Evolutionary conservation across 1,284 basidiomycete species (phyloP), one percentile per base, ranked within the genome.

Genomic region (Sanghuangporus baumii): DNA sequence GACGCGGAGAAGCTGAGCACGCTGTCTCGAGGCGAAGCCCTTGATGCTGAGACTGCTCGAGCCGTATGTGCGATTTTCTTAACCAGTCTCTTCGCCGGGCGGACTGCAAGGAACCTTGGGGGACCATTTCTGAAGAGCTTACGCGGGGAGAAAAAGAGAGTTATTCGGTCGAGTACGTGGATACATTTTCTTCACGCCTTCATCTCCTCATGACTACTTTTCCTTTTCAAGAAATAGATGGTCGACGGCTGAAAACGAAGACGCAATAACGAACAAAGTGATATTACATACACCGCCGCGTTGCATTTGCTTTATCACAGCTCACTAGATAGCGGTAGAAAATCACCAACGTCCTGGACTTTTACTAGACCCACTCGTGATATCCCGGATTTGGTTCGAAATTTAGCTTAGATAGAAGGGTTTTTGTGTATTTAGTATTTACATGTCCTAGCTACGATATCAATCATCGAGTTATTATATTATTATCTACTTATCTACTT

Each of bases 1-100:
- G 67, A 69, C 59, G 72, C 70, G 34, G 76, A 76, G 61, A 74
- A 69, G 59, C 71, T 81, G 38, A 34, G 23, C 18, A 1, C 43
- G 11, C 34, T 47, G 38, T 16, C 18, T 43, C 55, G 31, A 18
- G 55, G 50, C 2, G 78, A 79, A 40, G 75, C 86, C 0, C 68
- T 84, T 47, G 81, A 88, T 64, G 73, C 81, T 0, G 82, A 88
- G 68, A 78, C 77, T 2, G 89, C 88, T 3, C 77, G 87, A n/a
- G 85, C 87, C 6, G 76, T 83, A 38, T 89, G 88, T 70, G 85
- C 85, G 31, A 58, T 85, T 23, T 69, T 89, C 2, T 76, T 91
- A n/a, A 77, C 80, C 1, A 73, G 67, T 0, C 64, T 89, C 57
- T 90, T 91, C 65, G 71, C 78, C 2, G 78, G 78, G 26, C 77